These are phyloP conservation scores for Cryptosporidium xiaoi DNA, from an alignment of 169 alveolate species.

Conservation along the genomic window DNA sequence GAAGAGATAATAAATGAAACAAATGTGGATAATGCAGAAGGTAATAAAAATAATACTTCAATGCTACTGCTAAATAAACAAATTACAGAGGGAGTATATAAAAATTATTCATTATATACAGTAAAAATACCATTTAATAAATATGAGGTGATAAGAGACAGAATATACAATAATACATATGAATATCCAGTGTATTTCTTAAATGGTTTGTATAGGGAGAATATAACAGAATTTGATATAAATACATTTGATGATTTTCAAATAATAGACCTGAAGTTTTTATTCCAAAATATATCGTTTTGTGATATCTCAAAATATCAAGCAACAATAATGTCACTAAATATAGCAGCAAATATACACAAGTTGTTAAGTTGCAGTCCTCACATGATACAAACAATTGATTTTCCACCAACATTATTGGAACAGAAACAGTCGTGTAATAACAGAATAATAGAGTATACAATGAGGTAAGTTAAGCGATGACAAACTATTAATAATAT, in stretches of 20 bases:
- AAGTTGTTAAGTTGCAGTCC: constrained; percentile 61
- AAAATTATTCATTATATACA: constrained; percentile 21
- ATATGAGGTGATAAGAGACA: constrained; percentile 16
- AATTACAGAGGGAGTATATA: constrained; percentile 14
- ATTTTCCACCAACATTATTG: constrained; percentile 58
- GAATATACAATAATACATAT: constrained; percentile 8
- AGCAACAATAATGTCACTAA: constrained; percentile 57
- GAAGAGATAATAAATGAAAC: neutral
- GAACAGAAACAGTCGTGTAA: constrained; percentile 40
- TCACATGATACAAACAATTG: constrained; percentile 38
- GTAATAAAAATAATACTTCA: too few species aligned
- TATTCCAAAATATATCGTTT: constrained; percentile 62
- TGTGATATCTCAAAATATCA: constrained; percentile 63
- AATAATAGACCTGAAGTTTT: constrained; percentile 28
- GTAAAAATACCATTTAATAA: constrained; percentile 29
- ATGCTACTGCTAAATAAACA: neutral
- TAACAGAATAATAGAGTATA: constrained; percentile 13
- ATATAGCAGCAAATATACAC: constrained; percentile 58
- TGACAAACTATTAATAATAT: neutral
- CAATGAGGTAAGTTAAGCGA: constrained; percentile 42
- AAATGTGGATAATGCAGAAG: neutral
- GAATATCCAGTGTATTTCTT: constrained; percentile 16
- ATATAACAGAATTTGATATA: constrained; percentile 18
- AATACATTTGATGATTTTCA: constrained; percentile 53
- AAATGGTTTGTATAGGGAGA: constrained; percentile 48